Percentiles rank a stretch among this genome's conserved stretches.
phyloP scores from a whole-genome alignment of 2,329 filamentous ascomycete species.

The Curvularia eragrostidis region DNA sequence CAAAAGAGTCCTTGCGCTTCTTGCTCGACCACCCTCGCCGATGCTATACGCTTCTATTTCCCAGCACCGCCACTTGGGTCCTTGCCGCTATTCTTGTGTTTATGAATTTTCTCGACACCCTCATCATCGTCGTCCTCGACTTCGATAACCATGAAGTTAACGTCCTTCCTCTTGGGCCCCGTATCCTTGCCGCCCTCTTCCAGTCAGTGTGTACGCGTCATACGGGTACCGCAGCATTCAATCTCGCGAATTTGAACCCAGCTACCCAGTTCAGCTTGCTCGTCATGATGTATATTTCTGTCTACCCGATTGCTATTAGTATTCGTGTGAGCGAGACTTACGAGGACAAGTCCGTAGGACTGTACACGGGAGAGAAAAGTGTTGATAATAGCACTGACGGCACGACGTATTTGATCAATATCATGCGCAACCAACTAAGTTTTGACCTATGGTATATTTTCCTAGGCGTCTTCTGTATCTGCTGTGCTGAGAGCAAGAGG shows the following conservation, averaged over 20 bases:
- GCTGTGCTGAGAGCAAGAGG: conserved; percentile 80
- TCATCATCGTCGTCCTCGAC: conserved; percentile 93
- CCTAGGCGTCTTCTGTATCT: conserved; percentile 88
- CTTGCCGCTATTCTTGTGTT: conserved; percentile 83
- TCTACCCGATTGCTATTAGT: conserved; percentile 95
- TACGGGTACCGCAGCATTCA: conserved; percentile 85
- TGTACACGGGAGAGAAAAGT: conserved; percentile 63
- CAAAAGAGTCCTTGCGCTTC: conserved; percentile 91
- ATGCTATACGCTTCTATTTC: conserved; percentile 94
- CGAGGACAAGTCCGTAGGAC: conserved; percentile 83
- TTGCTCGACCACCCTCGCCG: conserved; percentile 92
- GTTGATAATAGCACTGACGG: conserved; percentile 61
- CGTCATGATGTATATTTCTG: conserved; percentile 99
- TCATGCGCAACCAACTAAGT: conserved; percentile 89
- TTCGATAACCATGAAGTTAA: conserved; percentile 74
- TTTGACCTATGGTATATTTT: conserved; percentile 99
- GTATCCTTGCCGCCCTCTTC: conserved; percentile 86
- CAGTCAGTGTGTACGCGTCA: conserved; percentile 89
- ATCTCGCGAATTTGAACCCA: conserved; percentile 78
- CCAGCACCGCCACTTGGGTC: conserved; percentile 92
- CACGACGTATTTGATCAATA: conserved; percentile 80
- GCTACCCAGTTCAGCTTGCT: conserved; percentile 93
- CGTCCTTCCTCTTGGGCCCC: conserved; percentile 71
- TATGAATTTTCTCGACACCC: conserved; percentile 82
- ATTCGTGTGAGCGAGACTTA: conserved; percentile 95